Evolutionary conservation across 768 basidiomycete genomes (phyloP).

Genomic region (Leccinum disarticulatum): DNA sequence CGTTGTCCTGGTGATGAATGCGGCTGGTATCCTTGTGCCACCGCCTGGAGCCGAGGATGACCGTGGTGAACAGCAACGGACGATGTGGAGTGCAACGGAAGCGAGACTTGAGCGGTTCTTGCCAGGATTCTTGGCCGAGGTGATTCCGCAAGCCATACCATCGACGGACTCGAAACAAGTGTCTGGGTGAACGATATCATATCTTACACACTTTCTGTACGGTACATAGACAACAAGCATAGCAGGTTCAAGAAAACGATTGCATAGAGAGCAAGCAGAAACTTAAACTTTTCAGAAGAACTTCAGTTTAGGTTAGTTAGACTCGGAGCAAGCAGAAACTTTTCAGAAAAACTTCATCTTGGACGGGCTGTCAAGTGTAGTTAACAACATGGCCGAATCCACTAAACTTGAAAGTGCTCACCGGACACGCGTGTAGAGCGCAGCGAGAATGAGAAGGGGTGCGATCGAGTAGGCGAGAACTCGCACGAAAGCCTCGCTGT

Average conservation of each 20-base stretch:
- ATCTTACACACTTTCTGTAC: slow-evolving; percentile 2
- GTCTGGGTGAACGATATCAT: slow-evolving; percentile 12
- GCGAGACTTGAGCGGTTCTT: slow-evolving; percentile 89
- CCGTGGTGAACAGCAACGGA: slow-evolving; percentile 60
- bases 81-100: slow-evolving; percentile 82
- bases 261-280: background rate
- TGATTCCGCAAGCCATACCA: slow-evolving; percentile 42
- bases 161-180: slow-evolving; percentile 15
- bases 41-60: slow-evolving; percentile 40
- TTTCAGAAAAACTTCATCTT: slow-evolving; percentile 61
- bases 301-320: too few relatives aligned
- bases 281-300: slow-evolving; percentile 39
- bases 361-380: slow-evolving; percentile 41
- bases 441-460: slow-evolving; percentile 46
- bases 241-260: background rate
- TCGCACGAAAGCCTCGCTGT: slow-evolving; percentile 40
- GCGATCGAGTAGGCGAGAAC: slow-evolving; percentile 55
- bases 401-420: slow-evolving; percentile 26
- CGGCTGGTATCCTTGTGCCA: slow-evolving; percentile 78
- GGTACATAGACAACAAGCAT: background rate
- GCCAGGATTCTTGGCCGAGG: slow-evolving; percentile 81
- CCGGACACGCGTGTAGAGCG: slow-evolving; percentile 52
- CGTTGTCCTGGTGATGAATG: slow-evolving; percentile 93
- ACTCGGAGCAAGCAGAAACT: background rate
- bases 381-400: background rate